Base-by-base conservation (phyloP, 495 filamentous ascomycete species). In the Neurospora intermedia region DNA sequence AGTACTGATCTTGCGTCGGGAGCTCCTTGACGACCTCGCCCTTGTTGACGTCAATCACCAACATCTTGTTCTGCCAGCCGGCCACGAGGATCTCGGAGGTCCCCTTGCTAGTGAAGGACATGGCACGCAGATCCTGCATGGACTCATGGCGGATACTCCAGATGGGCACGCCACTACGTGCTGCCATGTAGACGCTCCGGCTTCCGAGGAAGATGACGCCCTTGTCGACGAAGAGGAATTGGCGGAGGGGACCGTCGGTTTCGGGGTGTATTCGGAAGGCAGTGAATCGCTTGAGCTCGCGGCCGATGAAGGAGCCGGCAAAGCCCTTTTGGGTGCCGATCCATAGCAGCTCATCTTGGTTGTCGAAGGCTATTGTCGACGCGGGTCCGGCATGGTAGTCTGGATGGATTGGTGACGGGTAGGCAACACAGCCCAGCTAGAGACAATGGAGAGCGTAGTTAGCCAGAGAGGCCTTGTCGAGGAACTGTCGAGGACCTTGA, bases 91-190 rank as follows among this genome's bases (percentile, higher is more conserved):
- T 90, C 75, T 97, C 91, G 8, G 86, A 86, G 38, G 91, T 91
- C 7, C 89, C 91, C 77, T 93, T 93, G 27, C 91, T 93, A 7
- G 94, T 94, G 80, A 96, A 98, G 78, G 91, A 94, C 93, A 98
- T 97, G 81, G 96, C 97, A 54, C 88, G 88, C 69, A 98, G 84
- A 74, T 97, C 91, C 70, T 86, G 86, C 89, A 98, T 96, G 69
- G 91, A 89, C 13, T 90, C 83, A 76, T 91, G 85, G 69, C 86
- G 83, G 72, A 98, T 83, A 80, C 97, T 92, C 94, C 94, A 98
- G 83, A 93, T 84, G 66, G 94, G 89, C 75, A 92, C 83, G 3
- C 94, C 94, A 72, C 93, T 87, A 54, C 96, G 87, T 41, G 86
- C 87, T 15, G 94, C 89, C 87, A 97, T 93, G 82, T 99, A 95